Percentiles rank a stretch among this genome's conserved stretches.
These are phyloP conservation scores for Ceratocystis colombiana DNA, from an alignment of 2,329 filamentous ascomycete species.

Conservation along the genomic window DNA sequence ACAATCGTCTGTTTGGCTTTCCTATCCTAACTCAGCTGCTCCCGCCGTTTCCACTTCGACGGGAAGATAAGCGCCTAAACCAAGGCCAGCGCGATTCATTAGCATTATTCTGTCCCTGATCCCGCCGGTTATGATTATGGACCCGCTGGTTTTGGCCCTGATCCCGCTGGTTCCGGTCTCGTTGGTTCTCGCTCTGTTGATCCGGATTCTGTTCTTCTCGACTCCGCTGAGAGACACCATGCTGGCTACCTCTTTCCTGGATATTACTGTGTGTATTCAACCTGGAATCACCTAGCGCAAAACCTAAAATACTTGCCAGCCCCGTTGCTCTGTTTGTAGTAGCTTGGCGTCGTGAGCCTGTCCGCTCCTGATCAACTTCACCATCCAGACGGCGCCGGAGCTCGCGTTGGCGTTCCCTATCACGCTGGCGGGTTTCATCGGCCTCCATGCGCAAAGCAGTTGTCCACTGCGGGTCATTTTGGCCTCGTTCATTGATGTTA, in stretches of 20 bases:
- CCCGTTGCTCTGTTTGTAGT: not conserved
- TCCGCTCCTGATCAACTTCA: not conserved
- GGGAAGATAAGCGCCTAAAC: not conserved
- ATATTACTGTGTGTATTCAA: not conserved
- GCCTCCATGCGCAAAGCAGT: not conserved
- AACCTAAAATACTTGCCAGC: not conserved
- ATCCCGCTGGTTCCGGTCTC: not conserved
- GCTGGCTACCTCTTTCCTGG: not conserved
- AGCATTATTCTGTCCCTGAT: not conserved
- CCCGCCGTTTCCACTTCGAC: not conserved
- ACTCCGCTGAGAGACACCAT: not conserved
- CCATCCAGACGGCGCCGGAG: not conserved
- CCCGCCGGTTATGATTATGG: not conserved
- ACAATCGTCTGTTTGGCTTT: not conserved
- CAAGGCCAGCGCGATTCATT: slow-evolving; percentile 8
- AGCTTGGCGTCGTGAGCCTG: not conserved
- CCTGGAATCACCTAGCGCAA: not conserved
- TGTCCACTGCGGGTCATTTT: not conserved
- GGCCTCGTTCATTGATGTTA: not conserved
- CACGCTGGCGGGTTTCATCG: slow-evolving; percentile 8
- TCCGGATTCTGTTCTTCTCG: not conserved
- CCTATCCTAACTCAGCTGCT: not conserved
- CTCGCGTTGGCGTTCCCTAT: slow-evolving; percentile 13
- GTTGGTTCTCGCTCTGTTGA: not conserved
- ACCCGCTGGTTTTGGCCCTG: not conserved